phyloP scores from a whole-genome alignment of 1,284 basidiomycete species.

The Blastosporella zonata region DNA sequence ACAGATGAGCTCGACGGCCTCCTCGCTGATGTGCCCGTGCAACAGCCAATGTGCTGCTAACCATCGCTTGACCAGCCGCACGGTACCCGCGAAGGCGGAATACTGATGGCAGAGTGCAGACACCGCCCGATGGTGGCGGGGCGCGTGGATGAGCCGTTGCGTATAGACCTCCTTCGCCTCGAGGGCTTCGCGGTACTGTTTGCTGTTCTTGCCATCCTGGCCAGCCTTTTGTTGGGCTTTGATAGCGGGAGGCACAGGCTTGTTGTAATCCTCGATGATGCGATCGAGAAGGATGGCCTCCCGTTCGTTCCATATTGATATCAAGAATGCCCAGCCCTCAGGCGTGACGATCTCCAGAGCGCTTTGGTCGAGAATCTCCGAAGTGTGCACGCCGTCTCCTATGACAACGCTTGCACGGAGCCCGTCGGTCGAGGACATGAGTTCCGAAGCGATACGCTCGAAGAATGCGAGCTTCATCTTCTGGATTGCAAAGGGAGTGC shows the following conservation, averaged over 20 bases:
- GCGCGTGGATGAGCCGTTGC: conserved; percentile 72
- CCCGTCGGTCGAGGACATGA: conserved; percentile 54
- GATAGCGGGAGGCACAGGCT: conserved; percentile 36
- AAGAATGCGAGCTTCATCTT: conserved; percentile 95
- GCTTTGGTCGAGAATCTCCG: conserved; percentile 68
- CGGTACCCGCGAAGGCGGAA: conserved; percentile 79
- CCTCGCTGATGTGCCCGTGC: conserved; percentile 63
- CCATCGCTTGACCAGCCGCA: conserved; percentile 92
- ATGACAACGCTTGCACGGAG: conserved; percentile 59
- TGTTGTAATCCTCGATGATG: conserved; percentile 46
- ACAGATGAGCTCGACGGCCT: conserved; percentile 84
- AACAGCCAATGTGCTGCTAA: conserved; percentile 87
- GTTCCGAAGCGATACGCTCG: conserved; percentile 66
- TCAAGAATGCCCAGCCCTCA: conserved; percentile 85
- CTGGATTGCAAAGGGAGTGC: conserved; percentile 90
- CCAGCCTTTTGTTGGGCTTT: conserved; percentile 24
- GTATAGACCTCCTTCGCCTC: conserved; percentile 67
- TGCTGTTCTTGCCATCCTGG: conserved; percentile 39
- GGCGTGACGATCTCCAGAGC: conserved; percentile 77
- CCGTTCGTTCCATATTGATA: conserved; percentile 85
- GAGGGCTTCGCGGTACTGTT: conserved; percentile 52
- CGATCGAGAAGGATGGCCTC: conserved; percentile 81
- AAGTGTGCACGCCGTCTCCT: conserved; percentile 44
- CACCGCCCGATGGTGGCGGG: conserved; percentile 85
- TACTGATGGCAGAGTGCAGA: conserved; percentile 79